Evolutionary conservation across 257 asterid species (phyloP), one percentile per base, ranked within the genome.

Genomic region (Lavandula angustifolia): DNA sequence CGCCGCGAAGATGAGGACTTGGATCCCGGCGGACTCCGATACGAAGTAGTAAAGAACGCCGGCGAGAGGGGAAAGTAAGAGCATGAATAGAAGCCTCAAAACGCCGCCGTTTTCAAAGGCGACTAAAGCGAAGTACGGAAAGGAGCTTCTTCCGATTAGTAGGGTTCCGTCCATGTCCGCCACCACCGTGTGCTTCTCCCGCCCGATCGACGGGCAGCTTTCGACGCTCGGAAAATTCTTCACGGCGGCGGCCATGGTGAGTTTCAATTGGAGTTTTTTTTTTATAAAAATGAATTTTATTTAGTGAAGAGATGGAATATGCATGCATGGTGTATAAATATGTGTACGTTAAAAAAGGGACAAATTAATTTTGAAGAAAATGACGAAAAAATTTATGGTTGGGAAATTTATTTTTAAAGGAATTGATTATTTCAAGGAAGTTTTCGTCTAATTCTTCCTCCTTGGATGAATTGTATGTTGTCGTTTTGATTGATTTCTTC

Each of bases 81-180:
- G 77, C 31, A 86, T 46, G 60, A 86, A 60, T 0, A 89, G 67
- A 29, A 86, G 95, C 67, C 96, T 73, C 13, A 83, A 37, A 6
- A 86, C 54, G 4, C 92, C 87, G 16, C 92, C 96, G 7, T 78
- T 92, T 71, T 86, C 95, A 37, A 86, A 89, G 1, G 92, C 96
- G 0, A 81, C 81, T 5, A 82, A 64, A 4, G 96, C 96, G 41
- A 84, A 89, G 61, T 86, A 89, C 13, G 91, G 91, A 29, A 89
- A 89, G 0, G 91, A 79, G 53, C 85, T 87, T 0, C 87, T 69
- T 1, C 87, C 86, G 4, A 83, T 61, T 1, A 89, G 87, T 52
- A 89, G 61, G 1, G 94, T 79, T 54, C 95, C 94, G 18, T 85
- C 89, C 85, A 87, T 70, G 40, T 83, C 94, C 4, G 86, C 63